These are phyloP conservation scores for Cenococcum geophilum DNA, from an alignment of 495 filamentous ascomycete species.

Conservation along the genomic window DNA sequence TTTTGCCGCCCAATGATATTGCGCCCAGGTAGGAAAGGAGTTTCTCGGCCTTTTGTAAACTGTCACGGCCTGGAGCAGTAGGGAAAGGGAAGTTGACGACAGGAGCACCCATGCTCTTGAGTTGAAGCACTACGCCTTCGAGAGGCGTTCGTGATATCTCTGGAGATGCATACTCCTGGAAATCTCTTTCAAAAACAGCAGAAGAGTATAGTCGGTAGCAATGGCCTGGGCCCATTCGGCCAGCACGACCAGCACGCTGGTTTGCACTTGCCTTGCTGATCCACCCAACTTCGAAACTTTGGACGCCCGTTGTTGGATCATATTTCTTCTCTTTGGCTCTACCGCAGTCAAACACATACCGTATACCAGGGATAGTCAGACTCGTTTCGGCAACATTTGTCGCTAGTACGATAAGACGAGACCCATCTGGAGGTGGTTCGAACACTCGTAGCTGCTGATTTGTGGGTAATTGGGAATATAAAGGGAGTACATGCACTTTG, in stretches of 20 bases:
- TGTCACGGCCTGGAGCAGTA: slow-evolving; percentile 75
- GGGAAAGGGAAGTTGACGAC: slow-evolving; percentile 97
- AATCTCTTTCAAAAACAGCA: slow-evolving; percentile 88
- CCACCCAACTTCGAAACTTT: slow-evolving; percentile 92
- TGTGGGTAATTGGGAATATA: slow-evolving; percentile 92
- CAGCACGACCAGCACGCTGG: slow-evolving; percentile 90
- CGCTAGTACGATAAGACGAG: slow-evolving; percentile 81
- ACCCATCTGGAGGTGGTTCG: slow-evolving; percentile 73
- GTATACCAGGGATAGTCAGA: slow-evolving; percentile 91
- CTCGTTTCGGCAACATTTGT: slow-evolving; percentile 98
- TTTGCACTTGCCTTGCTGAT: slow-evolving; percentile 95
- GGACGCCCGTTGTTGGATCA: slow-evolving; percentile 76
- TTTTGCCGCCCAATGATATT: slow-evolving; percentile 56
- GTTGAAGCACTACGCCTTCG: slow-evolving; percentile 84
- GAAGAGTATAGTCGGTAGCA: slow-evolving; percentile 93
- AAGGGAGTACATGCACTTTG: slow-evolving; percentile 75
- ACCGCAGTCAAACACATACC: slow-evolving; percentile 94
- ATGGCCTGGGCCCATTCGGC: slow-evolving; percentile 91
- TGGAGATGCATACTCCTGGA: slow-evolving; percentile 75
- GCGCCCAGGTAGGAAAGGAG: slow-evolving; percentile 57
- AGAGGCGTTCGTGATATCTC: slow-evolving; percentile 91
- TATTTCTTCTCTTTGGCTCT: slow-evolving; percentile 87
- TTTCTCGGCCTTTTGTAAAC: slow-evolving; percentile 78
- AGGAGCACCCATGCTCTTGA: slow-evolving; percentile 91
- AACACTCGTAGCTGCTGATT: slow-evolving; percentile 94